Evolutionary conservation across 495 filamentous ascomycete genomes (phyloP).

Genomic region (Aspergillus cavernicola): DNA sequence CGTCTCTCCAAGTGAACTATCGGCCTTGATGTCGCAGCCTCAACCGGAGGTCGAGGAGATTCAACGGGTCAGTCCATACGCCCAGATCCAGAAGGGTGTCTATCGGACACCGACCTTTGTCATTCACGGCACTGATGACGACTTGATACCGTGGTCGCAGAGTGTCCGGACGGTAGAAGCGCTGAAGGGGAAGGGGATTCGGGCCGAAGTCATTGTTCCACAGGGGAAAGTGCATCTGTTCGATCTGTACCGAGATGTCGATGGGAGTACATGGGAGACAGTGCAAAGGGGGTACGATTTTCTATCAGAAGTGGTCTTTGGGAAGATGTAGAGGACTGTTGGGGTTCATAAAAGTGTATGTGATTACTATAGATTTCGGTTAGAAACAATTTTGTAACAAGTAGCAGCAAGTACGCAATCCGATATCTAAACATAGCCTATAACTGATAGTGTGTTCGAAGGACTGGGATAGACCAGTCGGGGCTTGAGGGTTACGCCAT

Average conservation of each 20-base stretch:
- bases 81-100: constrained; percentile 32
- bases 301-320: background rate
- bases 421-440: no score
- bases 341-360: background rate
- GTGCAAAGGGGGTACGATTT: constrained; percentile 3
- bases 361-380: background rate
- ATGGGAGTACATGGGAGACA: constrained; percentile 8
- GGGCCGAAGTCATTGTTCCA: constrained; percentile 24
- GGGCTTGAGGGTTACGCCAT: no score
- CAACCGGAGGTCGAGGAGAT: constrained; percentile 21
- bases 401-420: no score
- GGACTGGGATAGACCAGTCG: no score
- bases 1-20: background rate
- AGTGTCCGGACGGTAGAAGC: constrained; percentile 26
- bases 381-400: no score
- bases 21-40: background rate
- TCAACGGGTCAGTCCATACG: constrained; percentile 28
- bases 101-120: constrained; percentile 46
- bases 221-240: constrained; percentile 34
- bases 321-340: background rate
- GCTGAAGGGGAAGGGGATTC: constrained; percentile 24
- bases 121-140: constrained; percentile 43
- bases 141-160: constrained; percentile 47
- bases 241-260: constrained; percentile 24
- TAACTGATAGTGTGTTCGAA: no score